These are phyloP conservation scores for Ogataea nonfermentans DNA, from an alignment of 805 yeast species.

Conservation along the genomic window DNA sequence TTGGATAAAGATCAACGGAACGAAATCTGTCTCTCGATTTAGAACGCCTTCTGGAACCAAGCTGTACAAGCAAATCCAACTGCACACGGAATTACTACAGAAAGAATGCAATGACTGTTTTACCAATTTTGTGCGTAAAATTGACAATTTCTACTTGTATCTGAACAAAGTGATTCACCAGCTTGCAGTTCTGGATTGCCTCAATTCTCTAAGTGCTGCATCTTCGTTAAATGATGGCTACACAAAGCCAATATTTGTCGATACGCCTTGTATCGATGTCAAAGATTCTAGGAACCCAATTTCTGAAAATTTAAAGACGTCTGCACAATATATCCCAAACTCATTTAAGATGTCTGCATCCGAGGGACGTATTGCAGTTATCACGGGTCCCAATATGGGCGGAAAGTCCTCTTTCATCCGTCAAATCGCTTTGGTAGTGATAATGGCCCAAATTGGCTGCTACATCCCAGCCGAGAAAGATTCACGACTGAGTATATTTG, in stretches of 20 bases:
- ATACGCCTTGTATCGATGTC: slow-evolving; percentile 47
- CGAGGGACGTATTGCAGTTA: slow-evolving; percentile 54
- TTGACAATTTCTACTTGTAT: slow-evolving; percentile 38
- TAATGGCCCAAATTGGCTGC: slow-evolving; percentile 78
- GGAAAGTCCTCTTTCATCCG: slow-evolving; percentile 79
- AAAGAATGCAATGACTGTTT: slow-evolving; percentile 48
- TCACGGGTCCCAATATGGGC: slow-evolving; percentile 90
- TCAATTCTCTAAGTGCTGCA: slow-evolving; percentile 63
- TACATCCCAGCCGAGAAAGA: slow-evolving; percentile 67
- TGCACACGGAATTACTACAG: slow-evolving; percentile 55
- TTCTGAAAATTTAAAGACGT: slow-evolving; percentile 21
- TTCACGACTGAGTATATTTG: slow-evolving; percentile 58
- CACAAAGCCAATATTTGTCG: slow-evolving; percentile 50
- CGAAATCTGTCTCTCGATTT: slow-evolving; percentile 68
- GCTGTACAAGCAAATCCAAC: slow-evolving; percentile 54
- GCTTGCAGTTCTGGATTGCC: slow-evolving; percentile 61
- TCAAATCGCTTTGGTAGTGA: slow-evolving; percentile 65
- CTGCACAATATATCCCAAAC: slow-evolving; percentile 58
- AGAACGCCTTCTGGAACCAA: slow-evolving; percentile 57
- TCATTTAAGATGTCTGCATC: slow-evolving; percentile 48
- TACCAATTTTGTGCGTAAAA: slow-evolving; percentile 36
- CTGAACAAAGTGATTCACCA: slow-evolving; percentile 44
- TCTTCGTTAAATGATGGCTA: slow-evolving; percentile 46
- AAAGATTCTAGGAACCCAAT: slow-evolving; percentile 49
- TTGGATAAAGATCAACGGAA: slow-evolving; percentile 76